A percentile compares a stretch with the other conserved stretches of the same genome.
Evolutionary conservation across 148 eudicot species (phyloP).

Genomic region (Arctostaphylos glauca): DNA sequence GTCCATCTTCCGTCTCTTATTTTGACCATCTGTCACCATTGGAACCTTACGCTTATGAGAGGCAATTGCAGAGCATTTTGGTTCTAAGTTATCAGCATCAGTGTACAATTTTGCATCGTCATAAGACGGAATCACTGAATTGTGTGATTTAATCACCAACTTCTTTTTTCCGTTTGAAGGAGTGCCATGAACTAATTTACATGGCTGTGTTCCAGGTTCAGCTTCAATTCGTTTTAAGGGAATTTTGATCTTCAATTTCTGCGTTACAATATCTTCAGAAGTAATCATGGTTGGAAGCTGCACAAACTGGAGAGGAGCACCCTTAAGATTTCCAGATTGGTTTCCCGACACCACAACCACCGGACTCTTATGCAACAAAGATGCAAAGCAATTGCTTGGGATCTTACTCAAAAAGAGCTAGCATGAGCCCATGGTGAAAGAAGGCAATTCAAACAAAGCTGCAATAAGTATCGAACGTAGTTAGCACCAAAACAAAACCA

Average conservation of each 20-base stretch:
- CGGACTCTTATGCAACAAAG: neutral
- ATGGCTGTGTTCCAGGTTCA: conserved; percentile 12
- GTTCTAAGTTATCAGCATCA: conserved; percentile 17
- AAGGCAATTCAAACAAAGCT: conserved; percentile 4
- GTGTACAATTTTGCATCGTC: neutral
- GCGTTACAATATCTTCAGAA: conserved; percentile 16
- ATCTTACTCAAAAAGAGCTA: neutral
- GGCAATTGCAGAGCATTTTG: conserved; percentile 23
- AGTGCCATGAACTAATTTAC: conserved; percentile 9
- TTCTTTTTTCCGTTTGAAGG: conserved; percentile 9
- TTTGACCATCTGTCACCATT: conserved; percentile 24
- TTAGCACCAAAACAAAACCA: conserved; percentile 6
- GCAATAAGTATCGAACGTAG: neutral
- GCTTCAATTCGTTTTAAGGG: conserved; percentile 18
- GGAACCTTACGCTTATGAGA: conserved; percentile 42
- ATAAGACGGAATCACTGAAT: conserved; percentile 1
- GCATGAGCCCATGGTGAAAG: neutral
- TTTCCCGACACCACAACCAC: conserved; percentile 10
- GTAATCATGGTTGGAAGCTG: conserved; percentile 23
- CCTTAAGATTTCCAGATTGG: neutral
- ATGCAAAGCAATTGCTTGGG: neutral
- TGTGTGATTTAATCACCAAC: conserved; percentile 12
- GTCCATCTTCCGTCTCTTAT: conserved; percentile 66
- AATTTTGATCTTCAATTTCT: conserved; percentile 39
- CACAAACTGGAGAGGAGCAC: conserved; percentile 8